phyloP scores from a whole-genome alignment of 2,329 filamentous ascomycete genomes.

The Claviceps purpurea region DNA sequence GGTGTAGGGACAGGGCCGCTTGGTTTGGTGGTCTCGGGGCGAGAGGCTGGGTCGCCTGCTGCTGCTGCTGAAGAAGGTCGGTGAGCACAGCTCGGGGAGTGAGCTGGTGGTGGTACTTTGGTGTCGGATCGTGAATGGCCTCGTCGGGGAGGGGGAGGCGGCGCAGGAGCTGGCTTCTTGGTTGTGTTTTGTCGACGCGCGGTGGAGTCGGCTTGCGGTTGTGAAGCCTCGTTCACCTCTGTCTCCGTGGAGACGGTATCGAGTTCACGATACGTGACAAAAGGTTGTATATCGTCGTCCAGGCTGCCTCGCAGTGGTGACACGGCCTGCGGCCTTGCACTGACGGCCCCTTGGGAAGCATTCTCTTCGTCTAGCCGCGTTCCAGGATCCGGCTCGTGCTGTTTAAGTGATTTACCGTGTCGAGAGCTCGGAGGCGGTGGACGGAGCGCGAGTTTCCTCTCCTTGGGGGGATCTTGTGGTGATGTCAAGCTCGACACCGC shows the following conservation, averaged over 20 bases:
- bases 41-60: conserved; percentile 33
- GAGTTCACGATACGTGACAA: conserved; percentile 40
- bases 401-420: conserved; percentile 61
- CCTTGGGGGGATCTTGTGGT: conserved; percentile 10
- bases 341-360: not conserved
- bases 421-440: conserved; percentile 50
- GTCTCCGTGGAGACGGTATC: conserved; percentile 17
- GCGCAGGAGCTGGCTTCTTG: conserved; percentile 34
- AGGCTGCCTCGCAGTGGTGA: conserved; percentile 28
- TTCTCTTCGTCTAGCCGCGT: not conserved
- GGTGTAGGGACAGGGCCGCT: conserved; percentile 33
- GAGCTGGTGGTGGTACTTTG: conserved; percentile 12
- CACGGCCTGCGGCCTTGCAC: conserved; percentile 28
- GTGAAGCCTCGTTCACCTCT: not conserved
- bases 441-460: conserved; percentile 56
- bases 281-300: conserved; percentile 32
- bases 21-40: conserved; percentile 31
- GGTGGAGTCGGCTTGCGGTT: not conserved
- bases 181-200: conserved; percentile 10
- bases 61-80: too few relatives aligned
- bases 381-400: not conserved
- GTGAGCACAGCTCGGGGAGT: too few relatives aligned
- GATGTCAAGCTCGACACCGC: not conserved
- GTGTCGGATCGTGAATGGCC: conserved; percentile 34
- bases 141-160: conserved; percentile 37